phyloP scores from a whole-genome alignment of 1,284 basidiomycete genomes.

The Apiotrichum laibachii region DNA sequence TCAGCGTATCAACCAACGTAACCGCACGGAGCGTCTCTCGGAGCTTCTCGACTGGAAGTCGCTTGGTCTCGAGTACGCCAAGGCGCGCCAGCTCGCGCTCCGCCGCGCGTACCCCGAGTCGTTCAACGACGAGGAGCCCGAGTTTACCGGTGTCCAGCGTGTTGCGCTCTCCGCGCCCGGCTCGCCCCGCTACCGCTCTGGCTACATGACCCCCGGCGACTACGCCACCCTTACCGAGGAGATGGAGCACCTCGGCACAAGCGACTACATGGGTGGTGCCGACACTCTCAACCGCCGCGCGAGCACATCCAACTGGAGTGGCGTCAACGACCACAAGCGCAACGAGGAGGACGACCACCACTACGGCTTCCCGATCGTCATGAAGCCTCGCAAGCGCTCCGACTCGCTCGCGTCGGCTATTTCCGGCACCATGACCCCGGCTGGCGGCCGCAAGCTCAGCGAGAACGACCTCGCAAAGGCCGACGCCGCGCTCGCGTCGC shows the following conservation, averaged over 20 bases:
- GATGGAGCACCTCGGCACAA: conserved; percentile 83
- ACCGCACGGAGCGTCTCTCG: conserved; percentile 88
- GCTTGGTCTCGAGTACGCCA: conserved; percentile 93
- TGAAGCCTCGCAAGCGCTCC: conserved; percentile 80
- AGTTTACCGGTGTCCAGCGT: conserved; percentile 65
- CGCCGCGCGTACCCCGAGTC: conserved; percentile 92
- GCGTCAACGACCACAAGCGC: conserved; percentile 39
- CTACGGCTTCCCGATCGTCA: conserved; percentile 88
- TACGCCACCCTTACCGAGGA: conserved; percentile 91
- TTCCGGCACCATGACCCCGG: conserved; percentile 84
- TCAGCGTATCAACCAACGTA: conserved; percentile 96
- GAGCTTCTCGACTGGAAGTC: conserved; percentile 98
- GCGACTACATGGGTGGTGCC: conserved; percentile 78
- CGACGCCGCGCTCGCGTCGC: conserved; percentile 66
- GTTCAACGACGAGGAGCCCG: conserved; percentile 69
- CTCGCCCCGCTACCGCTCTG: conserved; percentile 75
- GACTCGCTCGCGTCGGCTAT: conserved; percentile 65
- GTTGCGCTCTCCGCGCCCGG: conserved; percentile 74
- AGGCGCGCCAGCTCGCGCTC: conserved; percentile 87
- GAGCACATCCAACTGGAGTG: conserved; percentile 41
- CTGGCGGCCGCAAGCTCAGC: conserved; percentile 69
- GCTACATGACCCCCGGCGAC: conserved; percentile 74
- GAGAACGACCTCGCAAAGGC: conserved; percentile 79
- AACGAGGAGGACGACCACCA: conserved; percentile 75
- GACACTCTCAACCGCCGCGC: not conserved